A percentile compares a stretch with the other conserved stretches of the same genome.
phyloP scores from a whole-genome alignment of 2,329 filamentous ascomycete species.

The Ceratocystiopsis brevicomis region DNA sequence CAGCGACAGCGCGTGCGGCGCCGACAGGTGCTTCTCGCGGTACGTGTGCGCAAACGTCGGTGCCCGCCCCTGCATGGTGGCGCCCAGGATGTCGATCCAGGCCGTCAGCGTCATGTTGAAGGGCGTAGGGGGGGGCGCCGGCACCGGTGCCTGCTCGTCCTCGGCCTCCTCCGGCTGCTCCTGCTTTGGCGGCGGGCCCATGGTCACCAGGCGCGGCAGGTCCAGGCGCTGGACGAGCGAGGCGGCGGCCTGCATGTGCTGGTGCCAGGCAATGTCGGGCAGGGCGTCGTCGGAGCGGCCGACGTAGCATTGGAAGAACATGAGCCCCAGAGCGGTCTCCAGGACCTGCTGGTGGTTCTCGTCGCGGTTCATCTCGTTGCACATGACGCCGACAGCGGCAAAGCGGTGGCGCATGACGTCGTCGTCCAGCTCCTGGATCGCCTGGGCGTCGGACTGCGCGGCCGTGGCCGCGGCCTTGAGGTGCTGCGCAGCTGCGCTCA shows the following conservation, averaged over 20 bases:
- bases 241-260: constrained; percentile 84
- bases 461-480: constrained; percentile 55
- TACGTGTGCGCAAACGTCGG: constrained; percentile 91
- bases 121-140: constrained; percentile 38
- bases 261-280: constrained; percentile 87
- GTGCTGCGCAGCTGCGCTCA: constrained; percentile 85
- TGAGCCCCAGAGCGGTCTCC: constrained; percentile 83
- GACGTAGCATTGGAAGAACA: constrained; percentile 88
- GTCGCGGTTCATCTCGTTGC: constrained; percentile 61
- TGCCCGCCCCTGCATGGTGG: constrained; percentile 73
- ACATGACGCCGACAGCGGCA: constrained; percentile 70
- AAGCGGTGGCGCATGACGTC: constrained; percentile 88
- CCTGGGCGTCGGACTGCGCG: constrained; percentile 5
- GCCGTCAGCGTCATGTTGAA: constrained; percentile 91
- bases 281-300: constrained; percentile 69
- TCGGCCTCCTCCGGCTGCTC: constrained; percentile 18
- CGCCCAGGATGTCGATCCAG: constrained; percentile 94
- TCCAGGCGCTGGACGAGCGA: constrained; percentile 73
- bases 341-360: constrained; percentile 74
- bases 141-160: no score
- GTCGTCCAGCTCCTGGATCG: constrained; percentile 58
- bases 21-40: constrained; percentile 73
- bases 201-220: constrained; percentile 45
- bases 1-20: constrained; percentile 35
- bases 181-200: background rate